These are phyloP conservation scores for Fusarium illudens DNA, from an alignment of 2,329 filamentous ascomycete species.

Conservation along the genomic window DNA sequence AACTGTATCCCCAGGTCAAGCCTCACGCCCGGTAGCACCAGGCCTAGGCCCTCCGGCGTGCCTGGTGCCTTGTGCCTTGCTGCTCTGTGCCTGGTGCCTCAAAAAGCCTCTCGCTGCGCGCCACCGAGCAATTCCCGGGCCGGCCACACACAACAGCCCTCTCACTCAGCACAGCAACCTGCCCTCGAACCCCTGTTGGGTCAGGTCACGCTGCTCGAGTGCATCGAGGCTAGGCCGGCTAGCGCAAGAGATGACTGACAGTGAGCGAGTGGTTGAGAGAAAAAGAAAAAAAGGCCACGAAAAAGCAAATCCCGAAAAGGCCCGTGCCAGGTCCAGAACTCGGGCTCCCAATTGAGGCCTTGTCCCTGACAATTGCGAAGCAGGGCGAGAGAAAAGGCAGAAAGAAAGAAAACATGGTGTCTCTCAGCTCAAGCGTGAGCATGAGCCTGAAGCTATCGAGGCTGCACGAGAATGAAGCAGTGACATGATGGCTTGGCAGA, in stretches of 20 bases:
- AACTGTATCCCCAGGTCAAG: slow-evolving; percentile 6
- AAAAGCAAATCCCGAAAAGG: slow-evolving; percentile 31
- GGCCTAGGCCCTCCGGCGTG: slow-evolving; percentile 14
- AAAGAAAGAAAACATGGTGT: slow-evolving; percentile 14
- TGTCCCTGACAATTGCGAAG: slow-evolving; percentile 9
- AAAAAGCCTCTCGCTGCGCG: slow-evolving; percentile 23
- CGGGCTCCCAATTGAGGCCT: slow-evolving; percentile 4
- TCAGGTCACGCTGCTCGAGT: slow-evolving; percentile 1
- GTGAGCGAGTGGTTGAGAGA: slow-evolving; percentile 9
- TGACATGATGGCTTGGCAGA: slow-evolving; percentile 8
- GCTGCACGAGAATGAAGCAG: not conserved
- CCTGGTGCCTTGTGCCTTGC: slow-evolving; percentile 33
- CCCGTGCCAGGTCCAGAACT: slow-evolving; percentile 23
- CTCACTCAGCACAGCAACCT: not conserved
- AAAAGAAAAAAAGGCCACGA: slow-evolving; percentile 3
- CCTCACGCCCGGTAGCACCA: slow-evolving; percentile 1
- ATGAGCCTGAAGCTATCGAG: slow-evolving; percentile 7
- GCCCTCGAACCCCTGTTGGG: slow-evolving; percentile 12
- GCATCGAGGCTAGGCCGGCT: slow-evolving; percentile 11
- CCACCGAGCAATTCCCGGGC: slow-evolving; percentile 29
- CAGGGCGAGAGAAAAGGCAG: slow-evolving; percentile 22
- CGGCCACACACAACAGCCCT: slow-evolving; percentile 7
- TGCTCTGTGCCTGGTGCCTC: slow-evolving; percentile 2
- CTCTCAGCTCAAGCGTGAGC: slow-evolving; percentile 14
- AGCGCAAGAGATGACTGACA: slow-evolving; percentile 2